phyloP scores from a whole-genome alignment of 2,329 filamentous ascomycete species.

The Huntiella omanensis region DNA sequence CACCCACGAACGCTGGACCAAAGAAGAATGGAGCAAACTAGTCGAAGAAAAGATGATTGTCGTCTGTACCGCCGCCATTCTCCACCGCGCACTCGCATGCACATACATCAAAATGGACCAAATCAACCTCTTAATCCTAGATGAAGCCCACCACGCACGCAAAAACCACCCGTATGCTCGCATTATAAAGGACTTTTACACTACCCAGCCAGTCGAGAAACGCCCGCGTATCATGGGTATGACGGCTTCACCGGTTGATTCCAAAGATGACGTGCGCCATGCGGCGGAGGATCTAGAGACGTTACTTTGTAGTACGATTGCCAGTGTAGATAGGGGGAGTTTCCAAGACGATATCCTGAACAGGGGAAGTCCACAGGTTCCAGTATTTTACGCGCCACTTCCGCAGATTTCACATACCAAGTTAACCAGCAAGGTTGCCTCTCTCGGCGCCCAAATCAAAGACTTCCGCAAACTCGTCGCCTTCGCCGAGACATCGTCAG shows the following conservation, averaged over 20 bases:
- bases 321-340: slow-evolving; percentile 38
- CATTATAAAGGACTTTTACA: slow-evolving; percentile 78
- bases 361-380: slow-evolving; percentile 30
- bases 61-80: slow-evolving; percentile 80
- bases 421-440: slow-evolving; percentile 39
- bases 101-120: slow-evolving; percentile 63
- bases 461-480: slow-evolving; percentile 38
- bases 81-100: slow-evolving; percentile 59
- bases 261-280: slow-evolving; percentile 50
- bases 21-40: slow-evolving; percentile 31
- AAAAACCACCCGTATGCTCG: slow-evolving; percentile 79
- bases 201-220: slow-evolving; percentile 24
- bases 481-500: slow-evolving; percentile 39
- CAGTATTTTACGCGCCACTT: slow-evolving; percentile 25
- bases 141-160: slow-evolving; percentile 93
- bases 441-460: slow-evolving; percentile 21
- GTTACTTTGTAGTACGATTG: slow-evolving; percentile 65
- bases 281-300: slow-evolving; percentile 58
- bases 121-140: slow-evolving; percentile 83
- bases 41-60: slow-evolving; percentile 56
- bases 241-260: slow-evolving; percentile 90
- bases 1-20: slow-evolving; percentile 22
- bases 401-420: slow-evolving; percentile 38
- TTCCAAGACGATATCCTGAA: slow-evolving; percentile 14
- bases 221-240: slow-evolving; percentile 78